phyloP scores from a whole-genome alignment of 2,329 filamentous ascomycete species.

The Fusarium haematococcum region DNA sequence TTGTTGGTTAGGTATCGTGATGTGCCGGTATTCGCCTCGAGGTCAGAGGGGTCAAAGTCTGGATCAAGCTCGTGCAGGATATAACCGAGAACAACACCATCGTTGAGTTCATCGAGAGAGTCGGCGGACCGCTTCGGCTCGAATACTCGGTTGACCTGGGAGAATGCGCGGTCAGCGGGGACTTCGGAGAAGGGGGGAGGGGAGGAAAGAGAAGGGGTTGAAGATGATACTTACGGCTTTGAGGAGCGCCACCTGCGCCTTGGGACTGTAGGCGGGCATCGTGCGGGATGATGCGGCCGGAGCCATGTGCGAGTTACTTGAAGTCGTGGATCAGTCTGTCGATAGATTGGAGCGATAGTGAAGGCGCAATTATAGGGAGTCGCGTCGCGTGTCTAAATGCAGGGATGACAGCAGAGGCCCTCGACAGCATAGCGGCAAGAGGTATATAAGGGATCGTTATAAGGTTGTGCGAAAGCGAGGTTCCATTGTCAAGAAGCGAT shows the following conservation, averaged over 20 bases:
- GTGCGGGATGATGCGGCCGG: constrained; percentile 13
- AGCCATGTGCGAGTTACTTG: constrained; percentile 13
- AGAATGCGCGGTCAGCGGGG: constrained; percentile 23
- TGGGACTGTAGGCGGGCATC: constrained; percentile 55
- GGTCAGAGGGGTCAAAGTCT: constrained; percentile 66
- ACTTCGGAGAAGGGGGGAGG: background rate
- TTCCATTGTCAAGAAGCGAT: constrained; percentile 32
- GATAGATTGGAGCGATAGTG: constrained; percentile 14
- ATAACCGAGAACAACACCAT: constrained; percentile 66
- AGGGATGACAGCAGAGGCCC: constrained; percentile 23
- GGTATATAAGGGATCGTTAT: constrained; percentile 28
- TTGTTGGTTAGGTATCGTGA: constrained; percentile 61
- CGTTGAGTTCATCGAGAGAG: constrained; percentile 63
- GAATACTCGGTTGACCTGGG: constrained; percentile 55
- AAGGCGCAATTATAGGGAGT: constrained; percentile 35
- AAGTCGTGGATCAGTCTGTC: constrained; percentile 20
- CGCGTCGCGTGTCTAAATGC: constrained; percentile 43
- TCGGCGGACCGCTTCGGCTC: constrained; percentile 59
- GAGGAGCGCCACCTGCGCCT: constrained; percentile 66
- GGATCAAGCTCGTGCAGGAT: constrained; percentile 69
- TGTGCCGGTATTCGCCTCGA: constrained; percentile 60
- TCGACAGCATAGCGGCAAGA: constrained; percentile 37
- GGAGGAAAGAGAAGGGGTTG: constrained; percentile 1
- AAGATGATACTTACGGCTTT: constrained; percentile 61
- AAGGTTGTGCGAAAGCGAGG: constrained; percentile 12